Evolutionary conservation across 768 basidiomycete species (phyloP).

Genomic region (Kwoniella dendrophila): DNA sequence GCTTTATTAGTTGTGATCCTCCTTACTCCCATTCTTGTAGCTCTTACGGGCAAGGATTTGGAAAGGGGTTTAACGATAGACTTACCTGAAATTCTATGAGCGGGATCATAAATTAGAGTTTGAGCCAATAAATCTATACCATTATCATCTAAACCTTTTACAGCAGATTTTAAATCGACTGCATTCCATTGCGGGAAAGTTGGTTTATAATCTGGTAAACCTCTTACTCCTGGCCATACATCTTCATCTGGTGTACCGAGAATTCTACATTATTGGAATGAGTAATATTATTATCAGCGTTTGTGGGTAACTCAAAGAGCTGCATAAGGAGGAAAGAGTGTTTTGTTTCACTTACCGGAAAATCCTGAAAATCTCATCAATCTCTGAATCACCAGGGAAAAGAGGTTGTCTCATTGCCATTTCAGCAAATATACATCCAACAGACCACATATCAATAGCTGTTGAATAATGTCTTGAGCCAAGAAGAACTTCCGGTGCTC

Average conservation of each 20-base stretch:
- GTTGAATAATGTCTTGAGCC: slow-evolving; percentile 96
- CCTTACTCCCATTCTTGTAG: too few species aligned
- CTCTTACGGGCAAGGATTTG: not conserved
- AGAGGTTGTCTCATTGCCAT: slow-evolving; percentile 92
- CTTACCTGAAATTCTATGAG: slow-evolving; percentile 87
- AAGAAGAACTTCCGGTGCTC: slow-evolving; percentile 93
- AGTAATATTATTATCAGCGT: not conserved
- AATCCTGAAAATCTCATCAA: slow-evolving; percentile 99
- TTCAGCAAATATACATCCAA: slow-evolving; percentile 95
- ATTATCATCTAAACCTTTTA: slow-evolving; percentile 71
- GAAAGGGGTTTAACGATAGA: not conserved
- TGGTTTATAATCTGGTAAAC: slow-evolving; percentile 90
- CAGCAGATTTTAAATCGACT: slow-evolving; percentile 69
- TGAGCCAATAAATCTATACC: slow-evolving; percentile 80
- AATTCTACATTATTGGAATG: slow-evolving; percentile 62
- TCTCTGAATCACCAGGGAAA: slow-evolving; percentile 99
- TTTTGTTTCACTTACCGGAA: slow-evolving; percentile 69
- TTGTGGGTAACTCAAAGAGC: not conserved
- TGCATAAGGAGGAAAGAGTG: not conserved
- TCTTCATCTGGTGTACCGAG: slow-evolving; percentile 92
- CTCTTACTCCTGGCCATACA: slow-evolving; percentile 84
- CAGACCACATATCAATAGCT: slow-evolving; percentile 99
- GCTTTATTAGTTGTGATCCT: too few species aligned
- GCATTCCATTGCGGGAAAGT: slow-evolving; percentile 94
- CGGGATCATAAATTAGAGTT: slow-evolving; percentile 81